phyloP scores from a whole-genome alignment of 2,329 filamentous ascomycete genomes.

The Endoconidiophora polonica region DNA sequence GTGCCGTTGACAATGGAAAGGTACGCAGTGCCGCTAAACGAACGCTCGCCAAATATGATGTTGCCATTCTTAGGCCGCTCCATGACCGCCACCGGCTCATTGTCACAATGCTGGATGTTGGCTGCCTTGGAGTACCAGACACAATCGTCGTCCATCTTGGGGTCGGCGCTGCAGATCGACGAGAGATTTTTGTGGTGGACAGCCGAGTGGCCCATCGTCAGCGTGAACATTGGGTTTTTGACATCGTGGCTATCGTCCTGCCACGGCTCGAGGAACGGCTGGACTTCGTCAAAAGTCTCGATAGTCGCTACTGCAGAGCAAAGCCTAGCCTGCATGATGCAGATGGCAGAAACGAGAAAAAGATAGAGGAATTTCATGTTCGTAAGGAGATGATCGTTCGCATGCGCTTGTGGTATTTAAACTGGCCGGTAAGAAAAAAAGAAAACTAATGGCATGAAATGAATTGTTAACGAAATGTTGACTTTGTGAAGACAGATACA shows the following conservation, averaged over 20 bases:
- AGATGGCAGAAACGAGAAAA: too few relatives aligned
- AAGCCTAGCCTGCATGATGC: too few relatives aligned
- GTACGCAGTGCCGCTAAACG: conserved; percentile 6
- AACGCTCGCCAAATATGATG: conserved; percentile 7
- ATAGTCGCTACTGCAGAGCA: too few relatives aligned
- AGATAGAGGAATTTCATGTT: too few relatives aligned
- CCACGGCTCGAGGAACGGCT: conserved; percentile 2
- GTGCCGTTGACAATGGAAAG: conserved; percentile 8
- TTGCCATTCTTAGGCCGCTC: not conserved
- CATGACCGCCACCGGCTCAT: not conserved
- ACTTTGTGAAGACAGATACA: too few relatives aligned
- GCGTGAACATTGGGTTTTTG: conserved; percentile 2
- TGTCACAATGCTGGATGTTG: conserved; percentile 1
- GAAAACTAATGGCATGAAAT: too few relatives aligned
- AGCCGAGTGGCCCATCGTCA: conserved; percentile 2
- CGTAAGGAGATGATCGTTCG: too few relatives aligned
- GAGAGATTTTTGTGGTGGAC: not conserved
- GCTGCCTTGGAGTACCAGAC: conserved; percentile 8
- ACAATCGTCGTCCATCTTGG: conserved; percentile 1
- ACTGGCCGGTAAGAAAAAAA: too few relatives aligned
- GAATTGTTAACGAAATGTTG: too few relatives aligned
- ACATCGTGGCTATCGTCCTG: not conserved
- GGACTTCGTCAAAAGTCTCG: conserved; percentile 4
- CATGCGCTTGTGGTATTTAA: too few relatives aligned
- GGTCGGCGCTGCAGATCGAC: not conserved